Evolutionary conservation across 257 asterid genomes (phyloP).

Genomic region (Lantana camara): DNA sequence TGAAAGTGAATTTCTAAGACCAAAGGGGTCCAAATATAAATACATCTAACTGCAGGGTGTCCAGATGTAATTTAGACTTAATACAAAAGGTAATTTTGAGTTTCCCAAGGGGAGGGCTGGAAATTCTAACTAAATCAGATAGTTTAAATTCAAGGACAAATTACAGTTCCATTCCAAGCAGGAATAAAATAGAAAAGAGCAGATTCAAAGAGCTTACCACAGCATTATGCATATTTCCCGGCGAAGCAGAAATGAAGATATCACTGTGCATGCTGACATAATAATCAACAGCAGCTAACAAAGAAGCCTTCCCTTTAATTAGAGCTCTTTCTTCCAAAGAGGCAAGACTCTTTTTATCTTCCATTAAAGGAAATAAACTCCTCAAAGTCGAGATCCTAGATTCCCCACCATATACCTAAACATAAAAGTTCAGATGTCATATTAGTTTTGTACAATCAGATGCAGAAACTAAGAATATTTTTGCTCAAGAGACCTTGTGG

Average conservation of each 20-base stretch:
- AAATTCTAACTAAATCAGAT: too few species aligned
- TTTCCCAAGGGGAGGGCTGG: too few species aligned
- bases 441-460: too few species aligned
- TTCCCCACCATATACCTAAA: constrained; percentile 95
- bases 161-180: too few species aligned
- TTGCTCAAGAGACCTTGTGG: constrained; percentile 61
- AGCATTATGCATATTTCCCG: constrained; percentile 99
- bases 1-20: too few species aligned
- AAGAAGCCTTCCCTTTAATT: constrained; percentile 88
- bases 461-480: neutral
- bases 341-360: constrained; percentile 87
- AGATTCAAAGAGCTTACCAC: constrained; percentile 50
- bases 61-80: too few species aligned
- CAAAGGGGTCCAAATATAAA: too few species aligned
- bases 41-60: too few species aligned
- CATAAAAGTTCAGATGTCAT: neutral
- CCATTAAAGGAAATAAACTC: constrained; percentile 85
- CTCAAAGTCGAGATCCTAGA: constrained; percentile 75
- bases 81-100: too few species aligned
- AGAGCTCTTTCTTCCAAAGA: constrained; percentile 82
- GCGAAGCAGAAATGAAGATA: constrained; percentile 93
- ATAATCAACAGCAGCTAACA: constrained; percentile 94
- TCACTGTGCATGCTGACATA: constrained; percentile 95
- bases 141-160: too few species aligned
- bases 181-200: neutral